Base-by-base conservation (phyloP, 306 rosid genomes). In the Quercus glauca region DNA sequence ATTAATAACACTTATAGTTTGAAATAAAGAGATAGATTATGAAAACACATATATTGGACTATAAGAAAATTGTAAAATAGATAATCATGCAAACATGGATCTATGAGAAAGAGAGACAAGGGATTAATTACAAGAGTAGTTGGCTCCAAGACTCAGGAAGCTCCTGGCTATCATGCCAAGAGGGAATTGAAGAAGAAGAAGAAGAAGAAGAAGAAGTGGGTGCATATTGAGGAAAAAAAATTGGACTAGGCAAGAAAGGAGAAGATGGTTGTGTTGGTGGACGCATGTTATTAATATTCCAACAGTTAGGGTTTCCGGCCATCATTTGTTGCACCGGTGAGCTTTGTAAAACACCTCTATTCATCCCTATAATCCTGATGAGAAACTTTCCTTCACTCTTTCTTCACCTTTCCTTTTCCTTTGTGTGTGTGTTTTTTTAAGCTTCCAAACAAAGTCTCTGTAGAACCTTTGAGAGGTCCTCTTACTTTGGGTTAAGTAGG, bases 111-210 rank as follows among this genome's bases (percentile, higher is more conserved):
- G 69, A 67, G 5, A 31, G 53, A 49, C 14, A 49, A 49, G 53
- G 65, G 73, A 15, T 0, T 41, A 45, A 23, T 76, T 89, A 96
- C 99, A 90, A 75, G 85, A 93, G 96, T 73, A 93, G 87, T 18
- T 96, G 98, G 90, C 94, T 93, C 98, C 94, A 91, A 82, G 98
- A 90, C 77, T 91, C 97, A 9, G 96, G 97, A 87, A 90, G 87
- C 5, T 91, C 95, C 74, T 89, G 93, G 80, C 70, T 80, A 19
- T 86, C 93, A 80, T 83, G 84, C 90, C 86, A 93, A 61, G 91
- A 88, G 80, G 93, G 88, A 75, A 85, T 23, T 41, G 91, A 84
- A 78, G 82, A 85, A 65, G 93, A 84, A 73, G 87, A 75, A 65
- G 87, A 75, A 65, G 70, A 14, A 21, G 76, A 43, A 69, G 88